phyloP scores from a whole-genome alignment of 202 grass and related monocot genomes.

The Setaria viridis region DNA sequence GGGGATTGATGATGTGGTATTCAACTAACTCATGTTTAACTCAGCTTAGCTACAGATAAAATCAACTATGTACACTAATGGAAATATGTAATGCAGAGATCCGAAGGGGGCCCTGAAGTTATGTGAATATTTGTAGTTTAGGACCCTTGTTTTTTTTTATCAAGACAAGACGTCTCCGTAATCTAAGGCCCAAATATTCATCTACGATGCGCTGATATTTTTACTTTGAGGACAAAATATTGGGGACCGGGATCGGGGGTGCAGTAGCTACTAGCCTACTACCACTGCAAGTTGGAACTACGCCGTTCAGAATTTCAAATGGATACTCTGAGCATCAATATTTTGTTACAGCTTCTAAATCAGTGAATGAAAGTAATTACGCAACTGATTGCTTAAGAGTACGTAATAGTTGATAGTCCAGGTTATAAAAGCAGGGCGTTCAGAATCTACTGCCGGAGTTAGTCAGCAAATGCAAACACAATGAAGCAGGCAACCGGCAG shows the following conservation, averaged over 20 bases:
- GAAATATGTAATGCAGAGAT: slow-evolving; percentile 5
- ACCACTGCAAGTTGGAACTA: background rate
- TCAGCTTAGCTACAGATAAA: background rate
- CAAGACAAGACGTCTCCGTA: background rate
- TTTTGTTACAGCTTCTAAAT: background rate
- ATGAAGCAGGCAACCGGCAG: background rate
- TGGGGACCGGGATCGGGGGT: background rate
- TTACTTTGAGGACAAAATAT: background rate
- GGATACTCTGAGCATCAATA: background rate
- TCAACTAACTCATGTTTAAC: background rate
- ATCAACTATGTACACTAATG: background rate
- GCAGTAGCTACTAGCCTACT: too few species aligned
- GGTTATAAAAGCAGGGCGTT: background rate
- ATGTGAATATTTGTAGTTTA: slow-evolving; percentile 11
- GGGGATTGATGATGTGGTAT: background rate
- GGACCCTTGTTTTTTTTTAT: background rate
- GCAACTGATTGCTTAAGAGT: background rate
- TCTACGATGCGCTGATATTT: background rate
- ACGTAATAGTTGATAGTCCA: background rate
- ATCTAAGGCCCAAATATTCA: background rate
- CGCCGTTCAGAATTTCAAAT: background rate
- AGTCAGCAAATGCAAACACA: slow-evolving; percentile 26
- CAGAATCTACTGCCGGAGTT: slow-evolving; percentile 1
- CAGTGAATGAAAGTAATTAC: background rate
- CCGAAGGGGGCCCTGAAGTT: background rate